A percentile compares a stretch with the other conserved stretches of the same genome.
These are phyloP conservation scores for Apophysomyces variabilis DNA, from an alignment of 371 early-diverging fungal species.

Conservation along the genomic window DNA sequence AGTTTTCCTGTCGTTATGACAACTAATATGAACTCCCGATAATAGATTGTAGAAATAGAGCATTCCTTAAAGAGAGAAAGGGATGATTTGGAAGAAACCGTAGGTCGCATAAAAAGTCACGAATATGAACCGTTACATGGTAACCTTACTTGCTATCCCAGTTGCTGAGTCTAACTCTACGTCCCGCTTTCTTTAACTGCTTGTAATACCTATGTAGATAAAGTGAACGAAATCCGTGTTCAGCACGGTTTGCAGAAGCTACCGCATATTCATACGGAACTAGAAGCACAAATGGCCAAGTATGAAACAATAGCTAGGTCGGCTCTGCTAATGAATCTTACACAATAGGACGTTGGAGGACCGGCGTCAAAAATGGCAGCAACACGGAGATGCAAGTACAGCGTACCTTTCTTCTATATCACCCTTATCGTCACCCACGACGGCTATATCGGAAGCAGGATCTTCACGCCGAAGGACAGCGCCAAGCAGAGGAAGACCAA, in stretches of 20 bases:
- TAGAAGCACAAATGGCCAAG: conserved; percentile 50
- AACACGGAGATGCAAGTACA: conserved; percentile 12
- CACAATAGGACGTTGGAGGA: conserved; percentile 39
- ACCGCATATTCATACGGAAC: conserved; percentile 51
- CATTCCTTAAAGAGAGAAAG: conserved; percentile 36
- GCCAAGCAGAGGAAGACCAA: not conserved
- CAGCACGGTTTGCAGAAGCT: conserved; percentile 37
- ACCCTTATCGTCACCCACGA: not conserved
- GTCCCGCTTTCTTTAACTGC: not conserved
- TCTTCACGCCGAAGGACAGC: not conserved
- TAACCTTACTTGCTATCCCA: conserved; percentile 10
- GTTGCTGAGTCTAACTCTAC: too few species aligned
- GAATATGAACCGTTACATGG: conserved; percentile 55
- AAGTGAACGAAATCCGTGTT: conserved; percentile 44
- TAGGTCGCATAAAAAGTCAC: conserved; percentile 27
- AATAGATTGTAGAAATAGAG: conserved; percentile 38
- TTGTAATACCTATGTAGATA: conserved; percentile 26
- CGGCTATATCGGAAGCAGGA: not conserved
- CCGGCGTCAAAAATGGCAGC: conserved; percentile 50
- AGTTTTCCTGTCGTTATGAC: not conserved
- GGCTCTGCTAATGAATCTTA: not conserved
- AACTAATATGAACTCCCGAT: not conserved
- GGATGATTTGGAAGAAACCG: conserved; percentile 36
- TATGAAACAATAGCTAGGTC: conserved; percentile 14
- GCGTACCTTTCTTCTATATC: not conserved